Conservation (phyloP, 768 basidiomycete species). For the Chalciporus piperatus region DNA sequence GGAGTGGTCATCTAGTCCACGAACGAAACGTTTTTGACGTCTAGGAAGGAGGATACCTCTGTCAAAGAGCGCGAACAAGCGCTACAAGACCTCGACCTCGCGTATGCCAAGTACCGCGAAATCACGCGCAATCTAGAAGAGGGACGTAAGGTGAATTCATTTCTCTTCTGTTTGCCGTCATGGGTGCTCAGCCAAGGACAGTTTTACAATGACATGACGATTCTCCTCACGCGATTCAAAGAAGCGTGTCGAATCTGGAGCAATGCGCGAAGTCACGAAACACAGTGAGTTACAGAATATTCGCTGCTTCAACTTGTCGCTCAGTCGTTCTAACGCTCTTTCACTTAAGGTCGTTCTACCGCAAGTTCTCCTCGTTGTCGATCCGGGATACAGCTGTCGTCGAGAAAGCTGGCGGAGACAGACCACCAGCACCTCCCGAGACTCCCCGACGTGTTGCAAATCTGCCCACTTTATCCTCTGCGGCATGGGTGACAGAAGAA, state of each 20-base stretch:
- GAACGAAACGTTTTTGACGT: conserved; percentile 74
- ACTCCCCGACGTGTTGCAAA: conserved; percentile 28
- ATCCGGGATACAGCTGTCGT: conserved; percentile 25
- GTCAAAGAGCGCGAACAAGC: conserved; percentile 81
- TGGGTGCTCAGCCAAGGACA: conserved; percentile 26
- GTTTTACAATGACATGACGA: conserved; percentile 89
- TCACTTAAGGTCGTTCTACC: conserved; percentile 19
- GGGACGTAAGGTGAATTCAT: conserved; percentile 64
- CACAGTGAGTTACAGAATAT: conserved; percentile 51
- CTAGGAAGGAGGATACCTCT: conserved; percentile 71
- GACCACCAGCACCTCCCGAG: background rate
- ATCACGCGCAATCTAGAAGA: conserved; percentile 83
- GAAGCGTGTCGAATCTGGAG: conserved; percentile 77
- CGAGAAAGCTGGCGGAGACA: conserved; percentile 2
- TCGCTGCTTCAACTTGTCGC: no score
- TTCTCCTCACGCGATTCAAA: conserved; percentile 70
- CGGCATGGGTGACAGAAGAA: conserved; percentile 55
- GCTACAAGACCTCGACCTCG: conserved; percentile 77
- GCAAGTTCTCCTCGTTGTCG: conserved; percentile 27
- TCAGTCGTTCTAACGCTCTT: background rate
- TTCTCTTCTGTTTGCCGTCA: background rate
- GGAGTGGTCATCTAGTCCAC: conserved; percentile 39
- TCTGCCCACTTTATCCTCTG: conserved; percentile 46
- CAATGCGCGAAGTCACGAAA: conserved; percentile 65
- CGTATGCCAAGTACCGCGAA: conserved; percentile 86